Conservation (phyloP, 352 stramenopile genomes). For the Phytophthora pistaciae region DNA sequence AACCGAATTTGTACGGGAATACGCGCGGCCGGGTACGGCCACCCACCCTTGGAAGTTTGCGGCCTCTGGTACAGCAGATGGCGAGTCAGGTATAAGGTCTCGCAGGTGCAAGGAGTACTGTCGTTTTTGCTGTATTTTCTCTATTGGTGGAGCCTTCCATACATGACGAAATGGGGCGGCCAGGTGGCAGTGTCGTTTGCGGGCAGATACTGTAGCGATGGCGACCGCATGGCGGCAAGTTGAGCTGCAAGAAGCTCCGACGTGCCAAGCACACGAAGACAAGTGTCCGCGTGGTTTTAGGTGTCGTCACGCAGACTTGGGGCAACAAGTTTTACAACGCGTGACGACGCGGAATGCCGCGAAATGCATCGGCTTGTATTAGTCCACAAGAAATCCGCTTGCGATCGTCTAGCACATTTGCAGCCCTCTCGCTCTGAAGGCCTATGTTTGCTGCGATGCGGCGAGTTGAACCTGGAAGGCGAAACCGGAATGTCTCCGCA, state of each 20-base stretch:
- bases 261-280: neutral
- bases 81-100: neutral
- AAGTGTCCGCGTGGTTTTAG: neutral
- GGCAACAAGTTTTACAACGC: neutral
- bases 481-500: neutral
- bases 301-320: neutral
- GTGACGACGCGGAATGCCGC: neutral
- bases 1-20: too few species aligned
- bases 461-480: neutral
- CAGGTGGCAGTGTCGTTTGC: neutral
- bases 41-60: too few species aligned
- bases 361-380: too few species aligned
- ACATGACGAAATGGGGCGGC: neutral
- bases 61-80: too few species aligned
- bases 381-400: neutral
- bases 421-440: neutral
- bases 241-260: slow-evolving; percentile 1
- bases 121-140: neutral
- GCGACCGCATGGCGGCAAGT: neutral
- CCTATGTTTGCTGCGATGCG: neutral
- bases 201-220: neutral
- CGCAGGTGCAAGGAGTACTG: neutral
- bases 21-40: too few species aligned
- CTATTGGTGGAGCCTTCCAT: neutral
- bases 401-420: neutral